Evolutionary conservation across 2,329 filamentous ascomycete species (phyloP), one percentile per base, ranked within the genome.

Genomic region (Elsinoe batatas): DNA sequence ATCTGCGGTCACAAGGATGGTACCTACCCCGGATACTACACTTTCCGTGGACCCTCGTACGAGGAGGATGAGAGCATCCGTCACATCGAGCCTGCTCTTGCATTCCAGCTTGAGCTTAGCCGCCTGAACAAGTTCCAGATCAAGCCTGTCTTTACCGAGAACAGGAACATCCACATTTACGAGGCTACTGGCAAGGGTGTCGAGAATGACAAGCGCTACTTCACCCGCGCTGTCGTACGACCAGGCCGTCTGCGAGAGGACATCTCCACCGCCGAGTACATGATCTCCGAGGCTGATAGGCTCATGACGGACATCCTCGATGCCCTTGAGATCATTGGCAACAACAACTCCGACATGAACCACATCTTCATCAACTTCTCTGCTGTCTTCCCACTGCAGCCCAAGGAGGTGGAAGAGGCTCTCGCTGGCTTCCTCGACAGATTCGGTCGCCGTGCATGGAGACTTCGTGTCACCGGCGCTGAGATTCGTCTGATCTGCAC

Each of bases 361-460:
- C 93, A 98, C 76, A 93, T 98, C 79, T 98, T 98, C 78, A 93
- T 98, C 79, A 97, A 98, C 81, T 98, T 98, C 77, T 93, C 89
- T 0, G 89, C 91, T 8, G 88, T 96, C 58, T 97, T 98, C 83
- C 88, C 90, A 69, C 82, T 98, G 49, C 79, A 89, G 66, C 91
- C 93, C 3, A 76, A 82, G 58, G 89, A 96, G 74, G 89, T 98
- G 13, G 90, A 97, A 74, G 82, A 94, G 72, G 91, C 89, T 30
- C 82, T 98, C 20, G 89, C 87, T 67, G 91, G 91, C 56, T 98
- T 98, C 83, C 77, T 98, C 63, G 93, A 97, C 67, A 88, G 93
- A 60, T 98, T 97, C 66, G 93, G 93, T 63, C 86, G 89, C 63
- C 88, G 93, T 65, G 89, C 87, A 61, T 97, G 94, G 91, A 85